These are phyloP conservation scores for Pyracantha coccinea DNA, from an alignment of 331 rosid genomes.

Conservation along the genomic window DNA sequence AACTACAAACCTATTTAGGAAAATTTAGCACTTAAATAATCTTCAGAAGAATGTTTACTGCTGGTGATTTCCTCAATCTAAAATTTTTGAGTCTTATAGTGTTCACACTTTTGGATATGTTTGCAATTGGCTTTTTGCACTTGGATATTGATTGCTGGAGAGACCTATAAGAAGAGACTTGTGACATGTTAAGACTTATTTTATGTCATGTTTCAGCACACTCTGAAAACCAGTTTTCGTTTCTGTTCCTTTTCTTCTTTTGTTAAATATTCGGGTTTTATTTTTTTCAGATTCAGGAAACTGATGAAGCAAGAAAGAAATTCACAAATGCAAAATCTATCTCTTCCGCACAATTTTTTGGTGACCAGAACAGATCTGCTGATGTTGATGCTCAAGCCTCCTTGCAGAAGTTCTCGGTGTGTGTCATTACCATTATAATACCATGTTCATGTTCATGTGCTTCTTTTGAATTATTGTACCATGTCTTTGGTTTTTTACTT, in stretches of 20 bases:
- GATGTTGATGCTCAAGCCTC: conserved; percentile 56
- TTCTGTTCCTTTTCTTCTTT: not conserved
- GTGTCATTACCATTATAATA: conserved; percentile 6
- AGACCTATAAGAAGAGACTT: not conserved
- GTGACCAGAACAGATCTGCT: conserved; percentile 68
- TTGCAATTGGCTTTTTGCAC: not conserved
- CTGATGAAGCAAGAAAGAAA: conserved; percentile 94
- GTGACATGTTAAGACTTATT: not conserved
- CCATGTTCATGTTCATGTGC: not conserved
- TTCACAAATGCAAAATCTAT: conserved; percentile 96
- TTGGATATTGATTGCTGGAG: not conserved
- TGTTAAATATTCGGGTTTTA: not conserved
- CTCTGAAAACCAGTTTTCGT: not conserved
- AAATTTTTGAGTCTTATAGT: not conserved
- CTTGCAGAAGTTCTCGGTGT: conserved; percentile 82
- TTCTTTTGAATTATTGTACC: not conserved
- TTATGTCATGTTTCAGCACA: not conserved
- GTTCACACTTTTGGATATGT: not conserved
- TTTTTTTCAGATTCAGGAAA: conserved; percentile 54
- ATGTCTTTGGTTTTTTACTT: not conserved
- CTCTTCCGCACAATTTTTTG: conserved; percentile 88
- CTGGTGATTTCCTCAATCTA: not conserved
- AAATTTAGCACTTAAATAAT: not conserved
- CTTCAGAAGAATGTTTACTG: not conserved
- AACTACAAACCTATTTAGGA: not conserved